A percentile compares a stretch with the other conserved stretches of the same genome.
Evolutionary conservation across 2,329 filamentous ascomycete species (phyloP).

Genomic region (Aspergillus unguis): DNA sequence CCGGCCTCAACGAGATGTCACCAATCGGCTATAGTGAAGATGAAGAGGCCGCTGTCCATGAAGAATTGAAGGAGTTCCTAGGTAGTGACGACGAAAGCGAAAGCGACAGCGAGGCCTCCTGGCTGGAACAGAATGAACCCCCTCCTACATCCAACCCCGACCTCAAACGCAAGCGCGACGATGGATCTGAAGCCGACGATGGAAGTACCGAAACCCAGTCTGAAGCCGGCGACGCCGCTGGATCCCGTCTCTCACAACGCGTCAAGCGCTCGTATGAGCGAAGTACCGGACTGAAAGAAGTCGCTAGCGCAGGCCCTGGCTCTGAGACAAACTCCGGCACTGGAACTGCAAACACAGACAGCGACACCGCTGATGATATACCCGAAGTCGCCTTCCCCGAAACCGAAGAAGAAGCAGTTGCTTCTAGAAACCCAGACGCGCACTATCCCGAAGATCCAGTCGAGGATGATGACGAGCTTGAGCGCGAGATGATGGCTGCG

Average conservation of each 20-base stretch:
- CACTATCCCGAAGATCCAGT: conserved; percentile 28
- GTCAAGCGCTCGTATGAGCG: conserved; percentile 43
- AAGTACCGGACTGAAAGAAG: conserved; percentile 37
- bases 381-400: neutral
- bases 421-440: conserved; percentile 28
- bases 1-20: conserved; percentile 49
- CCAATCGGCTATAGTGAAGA: conserved; percentile 58
- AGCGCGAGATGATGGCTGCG: conserved; percentile 58
- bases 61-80: conserved; percentile 74
- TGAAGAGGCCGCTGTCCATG: conserved; percentile 63
- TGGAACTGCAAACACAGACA: neutral
- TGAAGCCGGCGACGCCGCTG: conserved; percentile 35
- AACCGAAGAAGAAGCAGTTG: conserved; percentile 24
- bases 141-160: conserved; percentile 15
- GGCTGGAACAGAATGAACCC: conserved; percentile 17
- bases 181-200: conserved; percentile 17
- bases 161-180: conserved; percentile 40
- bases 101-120: conserved; percentile 47
- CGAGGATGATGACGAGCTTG: conserved; percentile 48
- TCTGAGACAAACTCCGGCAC: neutral
- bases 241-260: conserved; percentile 37
- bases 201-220: conserved; percentile 28
- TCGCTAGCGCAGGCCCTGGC: conserved; percentile 24
- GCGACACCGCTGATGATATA: neutral
- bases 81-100: conserved; percentile 48